Conservation (phyloP, 441 rosid genomes). For the Jatropha podagrica region DNA sequence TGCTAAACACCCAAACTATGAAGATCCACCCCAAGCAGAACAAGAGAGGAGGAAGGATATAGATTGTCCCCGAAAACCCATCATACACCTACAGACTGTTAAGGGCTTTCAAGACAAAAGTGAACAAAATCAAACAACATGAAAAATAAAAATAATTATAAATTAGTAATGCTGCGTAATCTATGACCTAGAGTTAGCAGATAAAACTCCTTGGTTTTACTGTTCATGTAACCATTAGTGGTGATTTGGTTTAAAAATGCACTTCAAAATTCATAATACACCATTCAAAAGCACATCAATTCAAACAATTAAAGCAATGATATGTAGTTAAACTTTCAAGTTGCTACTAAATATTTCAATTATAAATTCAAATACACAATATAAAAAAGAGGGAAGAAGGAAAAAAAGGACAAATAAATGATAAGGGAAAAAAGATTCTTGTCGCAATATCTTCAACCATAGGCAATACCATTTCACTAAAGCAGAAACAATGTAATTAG, state of each 20-base stretch:
- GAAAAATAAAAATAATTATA: no score
- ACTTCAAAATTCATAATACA: neutral
- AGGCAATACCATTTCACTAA: constrained; percentile 19
- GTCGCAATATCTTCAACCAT: constrained; percentile 26
- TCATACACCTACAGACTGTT: neutral
- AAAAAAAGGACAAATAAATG: neutral
- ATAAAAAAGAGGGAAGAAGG: neutral
- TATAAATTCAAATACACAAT: neutral
- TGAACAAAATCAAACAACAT: no score
- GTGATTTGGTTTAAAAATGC: neutral
- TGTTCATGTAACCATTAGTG: neutral
- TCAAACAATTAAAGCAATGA: neutral
- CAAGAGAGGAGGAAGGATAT: neutral
- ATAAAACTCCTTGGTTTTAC: neutral
- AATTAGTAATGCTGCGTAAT: no score
- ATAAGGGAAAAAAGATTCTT: neutral
- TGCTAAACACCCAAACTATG: neutral
- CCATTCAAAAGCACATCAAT: neutral
- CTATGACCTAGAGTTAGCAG: no score
- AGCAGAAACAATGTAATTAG: constrained; percentile 24
- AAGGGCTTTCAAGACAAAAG: no score
- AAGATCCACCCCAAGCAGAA: neutral
- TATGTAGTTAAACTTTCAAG: constrained; percentile 6
- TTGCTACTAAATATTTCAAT: constrained; percentile 11
- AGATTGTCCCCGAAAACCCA: constrained; percentile 1